Base-by-base conservation (phyloP, 495 filamentous ascomycete species). In the Schizothecium vesticola region DNA sequence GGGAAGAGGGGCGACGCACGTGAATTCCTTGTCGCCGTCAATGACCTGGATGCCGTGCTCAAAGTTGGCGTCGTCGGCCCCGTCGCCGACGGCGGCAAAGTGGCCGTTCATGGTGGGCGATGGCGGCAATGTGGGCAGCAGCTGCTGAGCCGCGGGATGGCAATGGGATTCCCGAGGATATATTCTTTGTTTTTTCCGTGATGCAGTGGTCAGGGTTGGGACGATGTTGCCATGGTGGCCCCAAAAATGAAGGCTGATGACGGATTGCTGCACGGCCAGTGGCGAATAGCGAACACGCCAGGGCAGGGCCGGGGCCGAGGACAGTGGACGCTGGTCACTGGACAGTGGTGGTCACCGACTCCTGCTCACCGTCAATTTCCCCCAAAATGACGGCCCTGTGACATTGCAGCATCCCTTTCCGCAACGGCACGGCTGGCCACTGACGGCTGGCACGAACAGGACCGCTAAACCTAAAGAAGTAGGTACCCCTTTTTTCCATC, bases 11-110 rank as follows among this genome's bases (percentile, higher is more conserved):
- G 65, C 69, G 56, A 81, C 86, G 69, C 87, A 97, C 93, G 96
- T 97, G 87, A 97, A 98, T 72, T 91, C 85, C 79, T 99, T 97
- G 70, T 97, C 88, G 81, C 91, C 94, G 77, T 97, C 92, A 71
- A 99, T 91, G 72, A 98, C 93, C 81, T 99, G 95, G 73, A 97
- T 91, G 62, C 95, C 95, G 86, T 95, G 92, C 76, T 91, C 90
- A 77, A 93, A 97, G 56, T 90, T 83, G 72, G 90, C 86, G 71
- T 84, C 80, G 83, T 83, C 67, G 86, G 83, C 79, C 33, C 85
- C 84, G 65, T 87, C 85, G 79, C 91, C 91, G 77, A 93, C 86
- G 57, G 86, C 81, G 70, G 92, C 92, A 80, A 97, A 94, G 77
- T 97, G 93, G 72, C 91, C 91, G 80, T 97, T 97, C 84, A 92